These are phyloP conservation scores for Eleusine coracana DNA, from an alignment of 176 grass and related monocot species.

Conservation along the genomic window DNA sequence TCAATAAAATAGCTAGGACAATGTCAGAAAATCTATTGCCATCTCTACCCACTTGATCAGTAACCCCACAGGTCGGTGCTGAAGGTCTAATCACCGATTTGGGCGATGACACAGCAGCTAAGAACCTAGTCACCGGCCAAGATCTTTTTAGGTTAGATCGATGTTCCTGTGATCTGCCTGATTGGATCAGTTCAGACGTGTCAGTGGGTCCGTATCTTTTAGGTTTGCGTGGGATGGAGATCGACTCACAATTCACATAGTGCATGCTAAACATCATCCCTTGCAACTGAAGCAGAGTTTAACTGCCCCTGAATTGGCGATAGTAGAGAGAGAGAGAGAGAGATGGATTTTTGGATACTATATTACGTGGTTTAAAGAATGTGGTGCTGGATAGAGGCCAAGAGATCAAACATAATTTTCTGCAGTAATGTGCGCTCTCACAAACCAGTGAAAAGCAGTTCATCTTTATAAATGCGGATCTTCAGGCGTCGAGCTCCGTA, in stretches of 20 bases:
- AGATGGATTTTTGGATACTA: no score
- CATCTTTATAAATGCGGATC: neutral
- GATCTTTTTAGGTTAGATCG: slow-evolving; percentile 12
- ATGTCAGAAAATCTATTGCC: neutral
- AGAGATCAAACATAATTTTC: neutral
- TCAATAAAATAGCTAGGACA: no score
- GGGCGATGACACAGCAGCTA: neutral
- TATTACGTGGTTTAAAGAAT: no score
- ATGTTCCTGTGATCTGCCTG: neutral
- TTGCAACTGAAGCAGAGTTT: no score
- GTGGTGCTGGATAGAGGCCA: neutral
- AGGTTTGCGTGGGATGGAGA: neutral
- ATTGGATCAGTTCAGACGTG: neutral
- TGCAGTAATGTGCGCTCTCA: neutral
- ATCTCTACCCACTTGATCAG: neutral
- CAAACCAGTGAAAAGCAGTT: neutral
- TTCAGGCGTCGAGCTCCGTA: neutral
- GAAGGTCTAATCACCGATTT: neutral
- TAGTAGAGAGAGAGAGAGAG: neutral
- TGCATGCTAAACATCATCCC: neutral
- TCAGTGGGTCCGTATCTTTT: neutral
- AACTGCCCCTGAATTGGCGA: neutral
- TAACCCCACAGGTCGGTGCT: neutral
- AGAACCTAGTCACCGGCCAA: slow-evolving; percentile 30
- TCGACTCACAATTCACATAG: neutral